Evolutionary conservation across 495 filamentous ascomycete genomes (phyloP), one percentile per base, ranked within the genome.

Genomic region (Bacidia rubella): DNA sequence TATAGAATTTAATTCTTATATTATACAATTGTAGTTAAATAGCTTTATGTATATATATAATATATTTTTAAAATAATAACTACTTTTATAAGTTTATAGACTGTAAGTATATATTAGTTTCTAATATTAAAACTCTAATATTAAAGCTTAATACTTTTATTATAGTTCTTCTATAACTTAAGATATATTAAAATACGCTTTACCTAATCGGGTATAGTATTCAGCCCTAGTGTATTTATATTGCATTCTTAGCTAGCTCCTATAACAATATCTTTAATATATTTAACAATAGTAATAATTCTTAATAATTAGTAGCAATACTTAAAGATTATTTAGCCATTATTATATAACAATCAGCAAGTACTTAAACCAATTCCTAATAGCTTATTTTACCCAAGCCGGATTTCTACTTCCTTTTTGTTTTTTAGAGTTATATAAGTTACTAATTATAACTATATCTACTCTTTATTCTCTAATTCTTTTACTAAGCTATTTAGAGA

Each of bases 31-130:
- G 20, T 45, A 45, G 10, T 45, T 15, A n/a, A n/a, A n/a, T n/a
- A n/a, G n/a, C n/a, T n/a, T n/a, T n/a, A n/a, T n/a, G n/a, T n/a
- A n/a, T n/a, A n/a, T n/a, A n/a, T n/a, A n/a, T n/a, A n/a, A n/a
- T n/a, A n/a, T n/a, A n/a, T n/a, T n/a, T n/a, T n/a, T n/a, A n/a
- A n/a, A n/a, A 11, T 45, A 45, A 45, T 45, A 45, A 20, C 20
- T 45, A 45, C 10, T 45, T 45, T 11, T 15, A 45, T 20, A 45
- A 45, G 10, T 45, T 45, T 45, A 45, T n/a, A n/a, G n/a, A n/a
- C n/a, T n/a, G n/a, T 9, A 45, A 45, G 19, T 12, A 45, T 22
- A 9, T 45, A n/a, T n/a, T n/a, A n/a, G n/a, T n/a, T n/a, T n/a
- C n/a, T n/a, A n/a, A n/a, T n/a, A n/a, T n/a, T n/a, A 45, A 15